A percentile compares a stretch with the other conserved stretches of the same genome.
These are phyloP conservation scores for Annulohypoxylon truncatum DNA, from an alignment of 2,329 filamentous ascomycete genomes.

Conservation along the genomic window DNA sequence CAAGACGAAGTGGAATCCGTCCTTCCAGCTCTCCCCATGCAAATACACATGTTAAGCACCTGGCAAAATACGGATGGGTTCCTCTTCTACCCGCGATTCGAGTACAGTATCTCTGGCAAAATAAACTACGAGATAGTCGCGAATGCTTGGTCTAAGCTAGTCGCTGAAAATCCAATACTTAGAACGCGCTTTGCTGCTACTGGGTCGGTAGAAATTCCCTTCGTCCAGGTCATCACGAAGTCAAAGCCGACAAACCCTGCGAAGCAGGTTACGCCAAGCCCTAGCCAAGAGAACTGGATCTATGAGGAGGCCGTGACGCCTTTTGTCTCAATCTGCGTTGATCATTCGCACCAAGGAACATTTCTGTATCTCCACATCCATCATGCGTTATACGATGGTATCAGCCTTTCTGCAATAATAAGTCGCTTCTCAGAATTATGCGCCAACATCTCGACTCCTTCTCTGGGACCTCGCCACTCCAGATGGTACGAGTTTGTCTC, in stretches of 20 bases:
- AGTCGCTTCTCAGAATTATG: conserved; percentile 52
- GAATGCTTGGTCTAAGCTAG: conserved; percentile 70
- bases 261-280: conserved; percentile 15
- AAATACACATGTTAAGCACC: conserved; percentile 81
- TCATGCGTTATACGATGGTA: conserved; percentile 88
- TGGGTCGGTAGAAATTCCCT: conserved; percentile 57
- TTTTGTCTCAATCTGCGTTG: conserved; percentile 43
- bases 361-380: conserved; percentile 73
- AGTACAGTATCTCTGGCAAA: conserved; percentile 62
- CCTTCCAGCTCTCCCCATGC: conserved; percentile 79
- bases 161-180: conserved; percentile 70
- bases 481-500: conserved; percentile 46
- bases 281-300: conserved; percentile 40
- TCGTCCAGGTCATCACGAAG: conserved; percentile 72
- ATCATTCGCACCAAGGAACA: conserved; percentile 41
- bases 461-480: background rate
- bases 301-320: conserved; percentile 42
- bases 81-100: conserved; percentile 81
- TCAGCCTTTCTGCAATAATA: conserved; percentile 77
- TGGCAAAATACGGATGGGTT: conserved; percentile 76
- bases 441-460: background rate
- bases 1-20: conserved; percentile 63
- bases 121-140: conserved; percentile 58
- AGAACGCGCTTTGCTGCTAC: conserved; percentile 74
- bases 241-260: conserved; percentile 49